Percentiles rank a stretch among this genome's conserved stretches.
Evolutionary conservation across 2,329 filamentous ascomycete genomes (phyloP).

Genomic region (Metarhizium guizhouense): DNA sequence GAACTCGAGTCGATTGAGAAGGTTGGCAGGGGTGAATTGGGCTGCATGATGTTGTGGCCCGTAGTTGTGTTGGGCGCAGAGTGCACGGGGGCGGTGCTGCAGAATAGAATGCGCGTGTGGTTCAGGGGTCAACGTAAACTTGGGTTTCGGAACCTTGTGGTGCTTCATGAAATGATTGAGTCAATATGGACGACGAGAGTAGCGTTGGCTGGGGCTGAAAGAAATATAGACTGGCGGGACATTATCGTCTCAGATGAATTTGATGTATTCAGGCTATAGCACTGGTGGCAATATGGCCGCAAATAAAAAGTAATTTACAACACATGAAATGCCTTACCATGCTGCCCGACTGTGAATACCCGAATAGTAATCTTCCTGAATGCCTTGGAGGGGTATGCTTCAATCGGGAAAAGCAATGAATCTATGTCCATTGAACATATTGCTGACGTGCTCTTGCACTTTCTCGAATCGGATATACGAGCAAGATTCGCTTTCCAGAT

Average conservation of each 20-base stretch:
- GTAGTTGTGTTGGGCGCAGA: conserved; percentile 25
- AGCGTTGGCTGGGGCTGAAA: conserved; percentile 1
- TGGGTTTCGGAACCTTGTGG: conserved; percentile 23
- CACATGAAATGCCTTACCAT: too few relatives aligned
- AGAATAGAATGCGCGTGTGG: conserved; percentile 19
- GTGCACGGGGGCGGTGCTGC: conserved; percentile 17
- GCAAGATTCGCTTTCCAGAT: too few relatives aligned
- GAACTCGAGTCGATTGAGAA: conserved; percentile 23
- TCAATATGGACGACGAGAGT: conserved; percentile 19
- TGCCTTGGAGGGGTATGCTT: too few relatives aligned
- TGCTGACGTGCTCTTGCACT: too few relatives aligned
- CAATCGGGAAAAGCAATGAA: too few relatives aligned
- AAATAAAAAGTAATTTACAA: too few relatives aligned
- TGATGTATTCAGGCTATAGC: conserved; percentile 17
- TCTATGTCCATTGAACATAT: too few relatives aligned
- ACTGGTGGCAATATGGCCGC: neutral
- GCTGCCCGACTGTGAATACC: too few relatives aligned
- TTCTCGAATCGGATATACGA: too few relatives aligned
- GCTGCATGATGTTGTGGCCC: conserved; percentile 27
- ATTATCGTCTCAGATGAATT: conserved; percentile 22
- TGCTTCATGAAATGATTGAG: conserved; percentile 20
- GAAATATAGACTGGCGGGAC: conserved; percentile 22
- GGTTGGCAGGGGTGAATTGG: conserved; percentile 17
- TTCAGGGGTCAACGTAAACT: conserved; percentile 23
- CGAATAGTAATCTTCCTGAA: too few relatives aligned